Base-by-base conservation (phyloP, 495 filamentous ascomycete species). In the Chaetomidium leptoderma region DNA sequence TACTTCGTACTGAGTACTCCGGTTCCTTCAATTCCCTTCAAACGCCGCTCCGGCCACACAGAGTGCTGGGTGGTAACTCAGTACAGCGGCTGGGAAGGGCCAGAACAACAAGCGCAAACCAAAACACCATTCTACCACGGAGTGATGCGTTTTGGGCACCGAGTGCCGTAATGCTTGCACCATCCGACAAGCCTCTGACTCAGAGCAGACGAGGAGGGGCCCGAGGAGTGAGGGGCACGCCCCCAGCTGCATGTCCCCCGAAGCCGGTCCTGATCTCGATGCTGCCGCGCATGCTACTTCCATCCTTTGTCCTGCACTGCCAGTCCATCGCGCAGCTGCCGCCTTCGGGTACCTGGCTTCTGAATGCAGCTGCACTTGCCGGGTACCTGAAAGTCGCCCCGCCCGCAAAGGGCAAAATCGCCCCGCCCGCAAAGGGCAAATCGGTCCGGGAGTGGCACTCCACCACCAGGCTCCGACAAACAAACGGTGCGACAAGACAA, bases 341-440 rank as follows among this genome's bases (percentile, higher is more conserved):
- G 44, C 21, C 37, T 36, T 50, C 58, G 53, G 59, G 51, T 61
- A 57, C 59, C 58, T 61, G 59, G 59, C 59, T 47, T 39, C 46
- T 58, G 59, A 23, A 48, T 57, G 52, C 57, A 59, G 60, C 43
- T 62, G 42, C 33, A 55, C 45, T 45, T 44, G 45, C 42, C 53
- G 44, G 58, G 58, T 61, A 49, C 59, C 59, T 57, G 59, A 45
- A 55, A 42, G 51, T 47, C 21, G 42, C 50, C 43, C 57, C 27
- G 40, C 9, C 16, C 11, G 13, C 8, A 45, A 21, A 27, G 48
- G 36, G 37, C 16, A 13, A 42, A 16, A 43, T 3, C 45, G 14
- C 26, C 24, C 51, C 26, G 27, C 27, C n/a, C 27, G 5, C 24
- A 33, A 39, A 21, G 10, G n/a, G 16, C 32, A 43, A 43, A 29